phyloP scores from a whole-genome alignment of 257 asterid species.

The Prunella vulgaris region DNA sequence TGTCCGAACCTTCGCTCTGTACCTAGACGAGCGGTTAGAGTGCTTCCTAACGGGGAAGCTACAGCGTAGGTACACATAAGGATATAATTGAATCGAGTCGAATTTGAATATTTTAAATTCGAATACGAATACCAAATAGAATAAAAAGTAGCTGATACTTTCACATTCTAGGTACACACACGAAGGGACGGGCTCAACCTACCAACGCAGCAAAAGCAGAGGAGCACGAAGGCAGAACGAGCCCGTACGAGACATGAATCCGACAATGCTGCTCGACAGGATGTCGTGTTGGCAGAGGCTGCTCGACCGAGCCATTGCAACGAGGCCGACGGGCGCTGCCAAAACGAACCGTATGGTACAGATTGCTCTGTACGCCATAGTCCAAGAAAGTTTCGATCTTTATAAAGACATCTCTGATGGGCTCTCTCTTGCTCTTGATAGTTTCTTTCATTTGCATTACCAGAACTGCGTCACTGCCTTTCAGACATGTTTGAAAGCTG shows the following conservation, averaged over 20 bases:
- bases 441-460: slow-evolving; percentile 62
- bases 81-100: not conserved
- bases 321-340: slow-evolving; percentile 70
- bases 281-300: slow-evolving; percentile 72
- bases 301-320: slow-evolving; percentile 70
- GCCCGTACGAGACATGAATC: slow-evolving; percentile 62
- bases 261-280: slow-evolving; percentile 62
- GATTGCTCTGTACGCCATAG: slow-evolving; percentile 55
- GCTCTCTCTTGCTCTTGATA: slow-evolving; percentile 56
- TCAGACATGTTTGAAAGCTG: slow-evolving; percentile 66
- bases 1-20: slow-evolving; percentile 77
- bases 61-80: slow-evolving; percentile 31
- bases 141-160: not conserved
- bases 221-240: slow-evolving; percentile 32
- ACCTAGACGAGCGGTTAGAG: slow-evolving; percentile 76
- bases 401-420: slow-evolving; percentile 76
- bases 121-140: too few species aligned
- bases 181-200: slow-evolving; percentile 1
- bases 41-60: slow-evolving; percentile 77
- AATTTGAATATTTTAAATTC: not conserved
- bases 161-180: slow-evolving; percentile 16
- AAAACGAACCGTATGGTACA: slow-evolving; percentile 49
- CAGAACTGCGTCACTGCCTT: slow-evolving; percentile 61
- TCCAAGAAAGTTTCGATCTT: slow-evolving; percentile 72
- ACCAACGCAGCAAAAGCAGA: slow-evolving; percentile 22